Conservation (phyloP, 1,284 basidiomycete genomes). For the Trametes pubescens region DNA sequence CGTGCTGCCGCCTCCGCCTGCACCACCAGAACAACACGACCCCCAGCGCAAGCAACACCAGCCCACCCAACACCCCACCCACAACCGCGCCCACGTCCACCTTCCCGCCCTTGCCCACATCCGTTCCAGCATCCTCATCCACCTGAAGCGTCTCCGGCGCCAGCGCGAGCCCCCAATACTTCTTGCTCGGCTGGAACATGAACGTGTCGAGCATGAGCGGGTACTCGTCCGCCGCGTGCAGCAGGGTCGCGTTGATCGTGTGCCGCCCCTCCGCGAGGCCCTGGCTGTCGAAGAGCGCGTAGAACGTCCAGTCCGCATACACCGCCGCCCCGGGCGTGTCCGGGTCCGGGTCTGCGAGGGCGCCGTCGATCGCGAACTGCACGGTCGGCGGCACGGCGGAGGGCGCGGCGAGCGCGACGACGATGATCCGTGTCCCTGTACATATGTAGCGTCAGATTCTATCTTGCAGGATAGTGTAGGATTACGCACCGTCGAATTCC, state of each 20-base stretch:
- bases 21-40: slow-evolving; percentile 15
- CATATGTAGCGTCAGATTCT: no score
- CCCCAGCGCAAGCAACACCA: slow-evolving; percentile 1
- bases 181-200: slow-evolving; percentile 15
- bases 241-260: slow-evolving; percentile 16
- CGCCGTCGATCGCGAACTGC: slow-evolving; percentile 16
- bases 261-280: slow-evolving; percentile 13
- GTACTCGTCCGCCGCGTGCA: slow-evolving; percentile 3
- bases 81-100: slow-evolving; percentile 14
- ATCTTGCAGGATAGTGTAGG: background rate
- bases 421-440: slow-evolving; percentile 19
- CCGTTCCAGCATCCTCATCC: background rate
- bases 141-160: background rate
- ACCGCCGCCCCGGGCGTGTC: background rate
- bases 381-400: slow-evolving; percentile 1
- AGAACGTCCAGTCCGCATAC: slow-evolving; percentile 17
- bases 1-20: slow-evolving; percentile 16
- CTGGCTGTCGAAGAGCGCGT: slow-evolving; percentile 13
- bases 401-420: slow-evolving; percentile 6
- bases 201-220: slow-evolving; percentile 18
- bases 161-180: slow-evolving; percentile 15
- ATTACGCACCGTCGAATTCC: slow-evolving; percentile 14
- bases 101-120: background rate
- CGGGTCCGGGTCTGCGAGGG: background rate
- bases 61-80: slow-evolving; percentile 19